phyloP scores from a whole-genome alignment of 1,284 basidiomycete species.

The Exsudoporus floridanus region DNA sequence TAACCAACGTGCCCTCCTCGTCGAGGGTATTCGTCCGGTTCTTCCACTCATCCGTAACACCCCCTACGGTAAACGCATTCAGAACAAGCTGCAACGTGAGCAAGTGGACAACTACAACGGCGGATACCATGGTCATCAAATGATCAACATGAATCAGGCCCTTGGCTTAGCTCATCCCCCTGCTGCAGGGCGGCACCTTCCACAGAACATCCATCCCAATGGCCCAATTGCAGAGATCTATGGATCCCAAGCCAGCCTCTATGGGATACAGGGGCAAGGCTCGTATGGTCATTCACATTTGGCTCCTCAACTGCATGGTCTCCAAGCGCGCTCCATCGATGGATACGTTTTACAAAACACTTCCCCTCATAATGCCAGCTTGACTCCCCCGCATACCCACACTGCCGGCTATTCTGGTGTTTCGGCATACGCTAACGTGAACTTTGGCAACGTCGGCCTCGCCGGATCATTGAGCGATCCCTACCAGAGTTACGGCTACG shows the following conservation, averaged over 20 bases:
- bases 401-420: constrained; percentile 54
- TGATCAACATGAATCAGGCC: constrained; percentile 60
- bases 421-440: constrained; percentile 50
- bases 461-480: constrained; percentile 61
- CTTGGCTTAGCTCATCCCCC: constrained; percentile 45
- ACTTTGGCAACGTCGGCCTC: constrained; percentile 59
- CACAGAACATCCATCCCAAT: constrained; percentile 51
- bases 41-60: constrained; percentile 95
- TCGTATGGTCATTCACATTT: constrained; percentile 44
- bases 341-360: constrained; percentile 74
- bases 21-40: constrained; percentile 96
- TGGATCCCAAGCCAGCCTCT: constrained; percentile 60
- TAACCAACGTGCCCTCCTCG: constrained; percentile 78
- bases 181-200: constrained; percentile 52
- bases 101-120: constrained; percentile 70
- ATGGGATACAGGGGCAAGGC: constrained; percentile 52
- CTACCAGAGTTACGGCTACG: constrained; percentile 76
- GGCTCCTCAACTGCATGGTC: constrained; percentile 51
- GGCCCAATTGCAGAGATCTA: constrained; percentile 69
- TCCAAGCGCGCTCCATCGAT: constrained; percentile 72
- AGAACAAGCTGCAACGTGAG: constrained; percentile 94
- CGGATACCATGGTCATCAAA: constrained; percentile 59
- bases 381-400: constrained; percentile 57
- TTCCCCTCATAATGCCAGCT: constrained; percentile 57
- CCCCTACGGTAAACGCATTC: constrained; percentile 96